A percentile compares a stretch with the other conserved stretches of the same genome.
These are phyloP conservation scores for Aurinia saxatilis DNA, from an alignment of 345 rosid genomes.

Conservation along the genomic window DNA sequence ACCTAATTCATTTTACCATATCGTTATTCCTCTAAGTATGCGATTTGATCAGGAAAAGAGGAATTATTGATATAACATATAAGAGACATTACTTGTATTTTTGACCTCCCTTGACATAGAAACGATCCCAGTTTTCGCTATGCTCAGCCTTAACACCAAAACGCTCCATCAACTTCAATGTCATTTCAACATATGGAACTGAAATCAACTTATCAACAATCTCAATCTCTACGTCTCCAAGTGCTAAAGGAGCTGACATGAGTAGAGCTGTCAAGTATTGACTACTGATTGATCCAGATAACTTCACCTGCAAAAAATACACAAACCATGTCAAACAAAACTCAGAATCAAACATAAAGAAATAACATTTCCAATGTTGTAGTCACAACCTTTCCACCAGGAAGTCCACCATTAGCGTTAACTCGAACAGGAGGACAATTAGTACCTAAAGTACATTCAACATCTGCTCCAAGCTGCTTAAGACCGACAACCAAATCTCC, in stretches of 20 bases:
- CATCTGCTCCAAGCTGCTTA: conserved; percentile 79
- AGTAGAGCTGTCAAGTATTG: conserved; percentile 86
- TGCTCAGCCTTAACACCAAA: conserved; percentile 67
- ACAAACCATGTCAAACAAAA: not conserved
- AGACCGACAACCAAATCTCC: conserved; percentile 73
- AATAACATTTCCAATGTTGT: not conserved
- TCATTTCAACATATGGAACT: conserved; percentile 91
- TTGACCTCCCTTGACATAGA: conserved; percentile 55
- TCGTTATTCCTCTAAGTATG: not conserved
- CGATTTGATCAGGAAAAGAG: not conserved
- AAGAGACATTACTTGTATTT: conserved; percentile 17
- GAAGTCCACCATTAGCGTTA: conserved; percentile 72
- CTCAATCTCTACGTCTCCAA: conserved; percentile 73
- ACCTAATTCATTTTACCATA: conserved; percentile 37
- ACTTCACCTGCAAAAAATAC: conserved; percentile 52
- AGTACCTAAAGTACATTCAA: conserved; percentile 51
- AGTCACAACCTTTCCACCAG: conserved; percentile 59
- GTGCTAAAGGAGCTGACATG: conserved; percentile 87
- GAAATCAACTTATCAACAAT: conserved; percentile 72
- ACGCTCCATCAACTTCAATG: conserved; percentile 78
- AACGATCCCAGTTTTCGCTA: conserved; percentile 63
- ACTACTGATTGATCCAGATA: conserved; percentile 80
- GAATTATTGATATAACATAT: too few species aligned
- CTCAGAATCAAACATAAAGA: not conserved
- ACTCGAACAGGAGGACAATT: conserved; percentile 71